Evolutionary conservation across 164 flowering plant species (phyloP).

Genomic region (Magnolia kwangsiensis): DNA sequence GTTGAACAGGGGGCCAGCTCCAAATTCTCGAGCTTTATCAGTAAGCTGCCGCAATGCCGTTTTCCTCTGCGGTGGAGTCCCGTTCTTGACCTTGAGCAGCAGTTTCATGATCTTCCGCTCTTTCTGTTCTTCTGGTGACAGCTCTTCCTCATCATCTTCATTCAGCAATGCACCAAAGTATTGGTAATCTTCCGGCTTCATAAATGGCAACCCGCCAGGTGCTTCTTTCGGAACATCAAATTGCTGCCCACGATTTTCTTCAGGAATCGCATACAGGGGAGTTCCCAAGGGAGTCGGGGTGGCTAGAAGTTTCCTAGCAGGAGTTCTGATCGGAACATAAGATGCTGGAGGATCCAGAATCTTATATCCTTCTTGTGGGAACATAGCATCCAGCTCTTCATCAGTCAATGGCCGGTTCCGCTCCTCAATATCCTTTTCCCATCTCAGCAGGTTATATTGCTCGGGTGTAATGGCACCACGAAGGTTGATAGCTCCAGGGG

Average conservation of each 20-base stretch:
- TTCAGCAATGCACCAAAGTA: slow-evolving; percentile 79
- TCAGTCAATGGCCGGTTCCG: slow-evolving; percentile 93
- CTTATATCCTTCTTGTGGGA: slow-evolving; percentile 92
- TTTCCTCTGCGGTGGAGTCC: slow-evolving; percentile 98
- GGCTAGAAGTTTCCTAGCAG: slow-evolving; percentile 94
- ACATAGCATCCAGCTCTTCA: slow-evolving; percentile 95
- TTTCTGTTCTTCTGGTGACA: slow-evolving; percentile 94
- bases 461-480: slow-evolving; percentile 85
- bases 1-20: slow-evolving; percentile 95
- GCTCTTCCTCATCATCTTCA: slow-evolving; percentile 88
- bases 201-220: slow-evolving; percentile 85
- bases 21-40: slow-evolving; percentile 94
- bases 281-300: slow-evolving; percentile 95
- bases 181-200: slow-evolving; percentile 97
- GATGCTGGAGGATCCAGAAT: slow-evolving; percentile 90
- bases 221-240: slow-evolving; percentile 89
- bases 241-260: slow-evolving; percentile 93
- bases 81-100: slow-evolving; percentile 94
- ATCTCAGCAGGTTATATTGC: slow-evolving; percentile 82
- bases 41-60: slow-evolving; percentile 95
- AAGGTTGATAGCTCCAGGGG: slow-evolving; percentile 63
- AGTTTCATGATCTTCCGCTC: slow-evolving; percentile 98
- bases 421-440: slow-evolving; percentile 99
- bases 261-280: slow-evolving; percentile 83
- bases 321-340: slow-evolving; percentile 92